These are phyloP conservation scores for Fusarium illudens DNA, from an alignment of 2,329 filamentous ascomycete species.

Conservation along the genomic window DNA sequence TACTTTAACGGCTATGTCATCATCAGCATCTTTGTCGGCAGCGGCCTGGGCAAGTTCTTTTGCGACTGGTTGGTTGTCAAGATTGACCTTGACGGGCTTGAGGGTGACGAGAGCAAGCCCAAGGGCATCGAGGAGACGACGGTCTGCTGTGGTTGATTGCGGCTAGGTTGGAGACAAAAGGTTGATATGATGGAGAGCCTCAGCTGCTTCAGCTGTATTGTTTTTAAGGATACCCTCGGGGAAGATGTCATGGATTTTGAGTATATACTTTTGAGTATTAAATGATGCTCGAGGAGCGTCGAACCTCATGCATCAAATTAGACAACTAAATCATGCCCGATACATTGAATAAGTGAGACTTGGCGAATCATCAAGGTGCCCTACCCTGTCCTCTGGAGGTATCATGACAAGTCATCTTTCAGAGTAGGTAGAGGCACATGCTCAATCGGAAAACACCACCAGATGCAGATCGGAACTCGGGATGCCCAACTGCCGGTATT, in stretches of 20 bases:
- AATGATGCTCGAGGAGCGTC: background rate
- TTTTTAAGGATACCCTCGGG: constrained; percentile 28
- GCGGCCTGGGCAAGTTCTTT: constrained; percentile 62
- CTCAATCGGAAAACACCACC: background rate
- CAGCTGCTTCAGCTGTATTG: background rate
- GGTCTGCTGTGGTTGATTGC: constrained; percentile 54
- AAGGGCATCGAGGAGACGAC: constrained; percentile 56
- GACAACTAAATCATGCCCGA: background rate
- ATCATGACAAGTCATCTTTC: background rate
- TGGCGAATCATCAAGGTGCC: background rate
- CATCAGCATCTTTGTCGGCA: constrained; percentile 74
- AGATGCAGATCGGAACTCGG: background rate
- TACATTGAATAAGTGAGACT: background rate
- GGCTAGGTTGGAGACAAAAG: too few relatives aligned
- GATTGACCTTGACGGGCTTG: constrained; percentile 47
- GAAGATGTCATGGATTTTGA: background rate
- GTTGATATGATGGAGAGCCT: background rate
- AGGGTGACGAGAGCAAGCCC: constrained; percentile 31
- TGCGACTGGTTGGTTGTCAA: constrained; percentile 61
- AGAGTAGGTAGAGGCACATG: background rate
- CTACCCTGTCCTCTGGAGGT: background rate
- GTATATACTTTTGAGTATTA: background rate
- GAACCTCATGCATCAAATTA: background rate
- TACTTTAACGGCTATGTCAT: constrained; percentile 77
- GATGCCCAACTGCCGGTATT: background rate